phyloP scores from a whole-genome alignment of 2,329 filamentous ascomycete genomes.

The Macrophomina tecta region DNA sequence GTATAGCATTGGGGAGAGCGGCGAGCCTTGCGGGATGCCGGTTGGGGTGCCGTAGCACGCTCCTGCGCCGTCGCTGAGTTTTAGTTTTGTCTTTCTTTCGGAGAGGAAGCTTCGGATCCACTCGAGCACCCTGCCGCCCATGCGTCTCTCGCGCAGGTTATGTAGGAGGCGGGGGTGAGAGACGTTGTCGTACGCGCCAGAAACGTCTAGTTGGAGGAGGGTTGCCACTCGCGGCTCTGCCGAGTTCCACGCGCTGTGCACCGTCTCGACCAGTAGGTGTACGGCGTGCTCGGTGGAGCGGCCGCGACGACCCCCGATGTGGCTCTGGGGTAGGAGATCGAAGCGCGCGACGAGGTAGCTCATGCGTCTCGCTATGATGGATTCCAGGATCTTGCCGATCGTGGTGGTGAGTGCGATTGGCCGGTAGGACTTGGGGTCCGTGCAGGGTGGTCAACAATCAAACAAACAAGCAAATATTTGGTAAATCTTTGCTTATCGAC shows the following conservation, averaged over 20 bases:
- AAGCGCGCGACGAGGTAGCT: constrained; percentile 1
- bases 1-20: no score
- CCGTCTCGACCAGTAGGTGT: constrained; percentile 22
- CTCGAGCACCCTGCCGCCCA: background rate
- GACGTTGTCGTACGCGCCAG: constrained; percentile 27
- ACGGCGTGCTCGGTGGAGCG: constrained; percentile 13
- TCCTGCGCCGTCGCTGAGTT: constrained; percentile 19
- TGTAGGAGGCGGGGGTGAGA: constrained; percentile 21
- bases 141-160: constrained; percentile 11
- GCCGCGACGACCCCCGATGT: background rate
- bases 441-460: no score
- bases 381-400: constrained; percentile 37
- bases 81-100: constrained; percentile 29
- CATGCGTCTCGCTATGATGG: constrained; percentile 33
- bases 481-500: no score
- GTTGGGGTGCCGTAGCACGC: constrained; percentile 28
- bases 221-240: constrained; percentile 5
- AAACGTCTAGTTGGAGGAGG: constrained; percentile 23
- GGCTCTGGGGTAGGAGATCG: constrained; percentile 7
- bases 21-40: background rate
- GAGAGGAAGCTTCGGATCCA: constrained; percentile 32
- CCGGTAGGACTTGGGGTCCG: constrained; percentile 34
- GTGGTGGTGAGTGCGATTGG: constrained; percentile 36
- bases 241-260: constrained; percentile 16
- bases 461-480: no score